Conservation (phyloP, 352 stramenopile species). For the Phytophthora citricola region DNA sequence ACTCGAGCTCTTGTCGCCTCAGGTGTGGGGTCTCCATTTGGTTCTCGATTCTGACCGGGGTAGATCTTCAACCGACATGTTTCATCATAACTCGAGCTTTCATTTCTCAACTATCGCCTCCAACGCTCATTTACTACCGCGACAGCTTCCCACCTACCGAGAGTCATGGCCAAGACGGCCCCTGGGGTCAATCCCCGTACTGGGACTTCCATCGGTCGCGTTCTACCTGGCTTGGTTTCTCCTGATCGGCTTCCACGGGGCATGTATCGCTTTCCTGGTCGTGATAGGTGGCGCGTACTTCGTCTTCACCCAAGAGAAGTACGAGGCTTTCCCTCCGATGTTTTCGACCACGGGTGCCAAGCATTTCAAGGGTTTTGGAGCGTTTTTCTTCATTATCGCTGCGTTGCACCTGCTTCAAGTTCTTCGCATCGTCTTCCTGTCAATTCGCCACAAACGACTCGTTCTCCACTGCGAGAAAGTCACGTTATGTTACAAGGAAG, state of each 20-base stretch:
- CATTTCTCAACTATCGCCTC: slow-evolving; percentile 19
- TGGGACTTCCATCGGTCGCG: slow-evolving; percentile 13
- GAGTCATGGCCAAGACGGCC: slow-evolving; percentile 20
- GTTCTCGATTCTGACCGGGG: slow-evolving; percentile 9
- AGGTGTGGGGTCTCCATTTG: not conserved
- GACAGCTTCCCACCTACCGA: not conserved
- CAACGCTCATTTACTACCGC: not conserved
- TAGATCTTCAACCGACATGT: not conserved
- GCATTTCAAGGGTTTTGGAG: slow-evolving; percentile 29
- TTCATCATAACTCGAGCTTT: not conserved
- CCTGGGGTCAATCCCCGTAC: slow-evolving; percentile 6
- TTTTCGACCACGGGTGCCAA: slow-evolving; percentile 22
- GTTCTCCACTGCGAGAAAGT: slow-evolving; percentile 25
- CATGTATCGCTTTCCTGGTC: slow-evolving; percentile 18
- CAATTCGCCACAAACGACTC: slow-evolving; percentile 22
- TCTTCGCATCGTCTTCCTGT: slow-evolving; percentile 26
- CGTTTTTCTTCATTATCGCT: slow-evolving; percentile 8
- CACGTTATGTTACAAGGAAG: slow-evolving; percentile 5
- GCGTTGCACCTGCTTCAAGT: slow-evolving; percentile 28
- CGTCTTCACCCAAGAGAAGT: slow-evolving; percentile 2
- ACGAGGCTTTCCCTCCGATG: slow-evolving; percentile 17
- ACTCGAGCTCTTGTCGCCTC: slow-evolving; percentile 21
- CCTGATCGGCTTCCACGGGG: slow-evolving; percentile 17
- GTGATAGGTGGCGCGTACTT: slow-evolving; percentile 12
- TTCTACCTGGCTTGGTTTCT: slow-evolving; percentile 27